Base-by-base conservation (phyloP, 108 stramenopile species). In the Pseudonitzschia delicatissima region DNA sequence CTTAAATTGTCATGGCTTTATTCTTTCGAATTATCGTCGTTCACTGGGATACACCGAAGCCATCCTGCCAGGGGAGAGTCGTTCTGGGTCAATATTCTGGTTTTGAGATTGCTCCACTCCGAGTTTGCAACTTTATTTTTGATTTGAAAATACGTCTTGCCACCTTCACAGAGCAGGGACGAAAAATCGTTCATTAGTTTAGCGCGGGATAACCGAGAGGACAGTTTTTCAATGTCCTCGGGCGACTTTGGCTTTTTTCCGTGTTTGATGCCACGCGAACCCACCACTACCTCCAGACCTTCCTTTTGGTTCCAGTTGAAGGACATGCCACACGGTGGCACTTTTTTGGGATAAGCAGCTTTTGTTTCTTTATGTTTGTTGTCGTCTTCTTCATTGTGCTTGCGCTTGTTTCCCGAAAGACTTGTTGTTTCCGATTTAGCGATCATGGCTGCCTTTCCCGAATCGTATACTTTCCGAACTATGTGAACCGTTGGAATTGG, bases 211-310 rank as follows among this genome's bases (percentile, higher is more conserved):
- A 94, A 74, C 20, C 92, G 84, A 1, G 89, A 90, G 5, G 74
- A 31, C 39, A 77, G 44, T 18, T 75, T 66, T 25, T 57, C 15
- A 40, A 77, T 77, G 64, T 91, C 92, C 2, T 63, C 12, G 5
- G 70, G 64, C 4, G 62, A 44, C 68, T 87, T 87, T 3, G 88
- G 83, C 60, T 88, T 92, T 62, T 91, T 92, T 7, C 87, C 89
- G 44, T 91, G 87, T 45, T 74, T 72, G 17, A 87, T 74, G 5
- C 94, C 94, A 17, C 85, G 83, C 2, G 83, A 84, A 26, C 94
- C 94, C 12, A 95, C 78, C n/a, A 82, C 67, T 4, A 92, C 31
- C 67, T 95, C 94, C 17, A 32, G 45, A 13, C 57, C 52, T 48
- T 55, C 29, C n/a, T 61, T 69, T 42, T 79, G 75, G 81, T 72